These are phyloP conservation scores for Citrullus amarus DNA, from an alignment of 306 rosid genomes.

Conservation along the genomic window DNA sequence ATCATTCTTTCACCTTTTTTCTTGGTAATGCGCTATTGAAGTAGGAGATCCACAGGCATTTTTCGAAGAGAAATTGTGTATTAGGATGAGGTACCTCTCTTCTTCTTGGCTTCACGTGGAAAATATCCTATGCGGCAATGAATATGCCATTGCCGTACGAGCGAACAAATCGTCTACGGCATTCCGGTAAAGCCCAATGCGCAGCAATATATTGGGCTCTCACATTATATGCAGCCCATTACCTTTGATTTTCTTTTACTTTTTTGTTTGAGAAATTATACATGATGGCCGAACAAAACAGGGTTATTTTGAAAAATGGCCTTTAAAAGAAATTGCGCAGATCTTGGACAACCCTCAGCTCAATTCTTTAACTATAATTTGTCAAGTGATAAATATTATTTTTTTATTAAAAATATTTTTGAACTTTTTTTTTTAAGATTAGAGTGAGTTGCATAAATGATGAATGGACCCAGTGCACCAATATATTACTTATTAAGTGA, in stretches of 20 bases:
- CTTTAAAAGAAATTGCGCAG: too few species aligned
- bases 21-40: background rate
- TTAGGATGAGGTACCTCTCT: background rate
- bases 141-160: slow-evolving; percentile 1
- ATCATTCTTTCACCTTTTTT: slow-evolving; percentile 26
- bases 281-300: too few species aligned
- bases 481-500: too few species aligned
- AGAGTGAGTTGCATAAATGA: too few species aligned
- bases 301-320: too few species aligned
- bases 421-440: too few species aligned
- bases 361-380: too few species aligned
- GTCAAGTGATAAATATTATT: too few species aligned
- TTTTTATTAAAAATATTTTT: too few species aligned
- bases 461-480: too few species aligned
- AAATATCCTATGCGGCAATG: background rate
- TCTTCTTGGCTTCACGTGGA: slow-evolving; percentile 1
- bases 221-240: background rate
- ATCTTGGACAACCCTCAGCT: too few species aligned
- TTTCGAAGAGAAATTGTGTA: background rate
- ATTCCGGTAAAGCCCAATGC: background rate
- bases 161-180: background rate
- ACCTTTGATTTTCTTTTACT: background rate
- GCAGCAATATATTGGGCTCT: background rate
- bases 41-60: slow-evolving; percentile 6
- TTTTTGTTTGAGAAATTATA: too few species aligned